A percentile compares a stretch with the other conserved stretches of the same genome.
These are phyloP conservation scores for Claviceps lovelessii DNA, from an alignment of 2,329 filamentous ascomycete species.

Conservation along the genomic window DNA sequence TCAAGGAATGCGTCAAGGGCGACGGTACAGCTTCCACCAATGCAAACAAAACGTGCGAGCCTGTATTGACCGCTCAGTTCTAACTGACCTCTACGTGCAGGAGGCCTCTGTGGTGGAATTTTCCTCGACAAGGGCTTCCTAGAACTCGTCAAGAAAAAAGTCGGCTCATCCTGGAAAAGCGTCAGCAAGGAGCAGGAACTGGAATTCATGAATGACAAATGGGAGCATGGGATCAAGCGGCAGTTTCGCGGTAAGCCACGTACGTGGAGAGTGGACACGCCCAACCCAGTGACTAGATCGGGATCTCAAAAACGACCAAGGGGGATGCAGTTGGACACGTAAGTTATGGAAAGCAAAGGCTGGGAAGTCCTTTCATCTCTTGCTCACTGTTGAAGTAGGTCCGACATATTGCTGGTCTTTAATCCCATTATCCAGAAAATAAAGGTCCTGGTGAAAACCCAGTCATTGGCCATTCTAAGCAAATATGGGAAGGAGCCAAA, in stretches of 20 bases:
- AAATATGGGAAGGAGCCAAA: constrained; percentile 12
- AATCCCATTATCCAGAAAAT: constrained; percentile 11
- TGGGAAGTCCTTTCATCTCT: too few species aligned
- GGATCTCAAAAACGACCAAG: constrained; percentile 1
- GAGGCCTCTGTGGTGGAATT: constrained; percentile 23
- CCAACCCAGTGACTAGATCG: neutral
- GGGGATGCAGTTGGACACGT: neutral
- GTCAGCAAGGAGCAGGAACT: constrained; percentile 1
- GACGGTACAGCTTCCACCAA: constrained; percentile 15
- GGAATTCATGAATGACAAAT: constrained; percentile 13
- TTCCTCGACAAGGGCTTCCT: constrained; percentile 27
- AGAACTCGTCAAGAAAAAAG: constrained; percentile 12
- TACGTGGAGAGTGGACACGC: constrained; percentile 10
- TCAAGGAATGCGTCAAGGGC: constrained; percentile 24
- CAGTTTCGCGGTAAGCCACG: constrained; percentile 10
- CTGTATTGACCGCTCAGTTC: rapidly evolving
- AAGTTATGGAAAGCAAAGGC: neutral
- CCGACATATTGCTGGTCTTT: constrained; percentile 8
- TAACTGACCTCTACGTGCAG: constrained; percentile 9
- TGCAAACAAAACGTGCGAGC: rapidly evolving
- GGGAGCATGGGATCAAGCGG: constrained; percentile 18
- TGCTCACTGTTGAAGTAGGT: too few species aligned
- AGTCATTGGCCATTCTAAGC: constrained; percentile 9
- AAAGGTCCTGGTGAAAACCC: constrained; percentile 10
- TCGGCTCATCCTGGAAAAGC: neutral